Percentiles rank a stretch among this genome's conserved stretches.
These are phyloP conservation scores for Hyaloscypha bicolor DNA, from an alignment of 495 filamentous ascomycete species.

Conservation along the genomic window DNA sequence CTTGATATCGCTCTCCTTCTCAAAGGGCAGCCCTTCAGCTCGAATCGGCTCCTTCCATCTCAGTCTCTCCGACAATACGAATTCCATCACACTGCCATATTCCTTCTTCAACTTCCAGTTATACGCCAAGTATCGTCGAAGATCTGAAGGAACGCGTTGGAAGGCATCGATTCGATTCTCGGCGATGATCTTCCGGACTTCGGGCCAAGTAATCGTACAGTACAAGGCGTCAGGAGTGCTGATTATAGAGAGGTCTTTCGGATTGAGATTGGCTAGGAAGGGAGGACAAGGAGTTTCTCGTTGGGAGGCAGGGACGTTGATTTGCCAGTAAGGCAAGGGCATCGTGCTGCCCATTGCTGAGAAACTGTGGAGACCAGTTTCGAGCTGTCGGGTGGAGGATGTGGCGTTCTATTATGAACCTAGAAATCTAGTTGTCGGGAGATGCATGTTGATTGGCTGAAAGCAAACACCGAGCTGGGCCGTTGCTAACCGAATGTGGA, in stretches of 20 bases:
- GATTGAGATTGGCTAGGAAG: slow-evolving; percentile 59
- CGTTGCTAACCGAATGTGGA: neutral
- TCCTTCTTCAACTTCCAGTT: slow-evolving; percentile 60
- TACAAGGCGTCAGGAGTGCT: slow-evolving; percentile 58
- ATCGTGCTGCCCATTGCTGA: slow-evolving; percentile 22
- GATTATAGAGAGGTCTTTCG: slow-evolving; percentile 63
- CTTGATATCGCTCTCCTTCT: slow-evolving; percentile 62
- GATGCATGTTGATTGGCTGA: neutral
- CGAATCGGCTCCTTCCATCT: slow-evolving; percentile 54
- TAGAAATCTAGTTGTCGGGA: neutral
- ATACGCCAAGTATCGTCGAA: slow-evolving; percentile 72
- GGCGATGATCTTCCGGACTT: slow-evolving; percentile 60
- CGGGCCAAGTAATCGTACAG: slow-evolving; percentile 21
- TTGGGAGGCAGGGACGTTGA: slow-evolving; percentile 67
- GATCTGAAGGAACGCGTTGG: slow-evolving; percentile 70
- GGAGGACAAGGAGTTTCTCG: slow-evolving; percentile 68
- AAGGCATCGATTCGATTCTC: slow-evolving; percentile 73
- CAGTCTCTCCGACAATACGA: slow-evolving; percentile 66
- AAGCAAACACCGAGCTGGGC: neutral
- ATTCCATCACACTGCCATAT: slow-evolving; percentile 74
- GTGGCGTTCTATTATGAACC: neutral
- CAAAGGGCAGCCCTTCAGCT: slow-evolving; percentile 43
- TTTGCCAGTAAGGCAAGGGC: slow-evolving; percentile 72
- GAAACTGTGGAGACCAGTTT: neutral
- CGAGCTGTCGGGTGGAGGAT: neutral